Conservation (phyloP, 148 eudicot species). For the Oxyria digyna region DNA sequence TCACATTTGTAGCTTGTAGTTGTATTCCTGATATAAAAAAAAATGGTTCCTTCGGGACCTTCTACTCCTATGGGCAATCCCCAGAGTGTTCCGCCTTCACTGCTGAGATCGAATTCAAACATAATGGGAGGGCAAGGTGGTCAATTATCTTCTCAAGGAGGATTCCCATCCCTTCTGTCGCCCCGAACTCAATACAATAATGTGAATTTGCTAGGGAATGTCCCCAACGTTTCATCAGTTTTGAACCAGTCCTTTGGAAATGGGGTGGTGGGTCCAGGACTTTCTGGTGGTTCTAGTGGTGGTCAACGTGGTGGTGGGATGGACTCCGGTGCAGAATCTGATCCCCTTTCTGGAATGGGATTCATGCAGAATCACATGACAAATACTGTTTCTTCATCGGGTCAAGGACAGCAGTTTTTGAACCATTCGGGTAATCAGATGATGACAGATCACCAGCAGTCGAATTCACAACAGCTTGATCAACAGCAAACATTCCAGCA, state of each 20-base stretch:
- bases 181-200: conserved; percentile 67
- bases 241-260: conserved; percentile 72
- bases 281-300: conserved; percentile 32
- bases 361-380: conserved; percentile 31
- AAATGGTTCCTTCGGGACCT: conserved; percentile 85
- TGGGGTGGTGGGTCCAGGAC: conserved; percentile 44
- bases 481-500: conserved; percentile 46
- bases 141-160: conserved; percentile 51
- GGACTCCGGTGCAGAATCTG: conserved; percentile 59
- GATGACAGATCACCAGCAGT: conserved; percentile 49
- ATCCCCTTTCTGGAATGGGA: conserved; percentile 69
- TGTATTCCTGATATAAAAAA: conserved; percentile 3
- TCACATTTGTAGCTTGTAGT: conserved; percentile 10
- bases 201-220: conserved; percentile 68
- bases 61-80: conserved; percentile 74
- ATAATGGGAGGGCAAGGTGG: conserved; percentile 70
- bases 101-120: conserved; percentile 70
- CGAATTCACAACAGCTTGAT: conserved; percentile 27
- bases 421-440: conserved; percentile 42
- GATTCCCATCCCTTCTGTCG: conserved; percentile 53
- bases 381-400: conserved; percentile 29
- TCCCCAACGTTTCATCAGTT: conserved; percentile 58
- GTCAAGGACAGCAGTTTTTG: conserved; percentile 42
- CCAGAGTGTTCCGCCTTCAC: conserved; percentile 57
- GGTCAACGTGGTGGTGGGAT: conserved; percentile 32